Base-by-base conservation (phyloP, 345 rosid genomes). In the Excoecaria cochinchinensis region DNA sequence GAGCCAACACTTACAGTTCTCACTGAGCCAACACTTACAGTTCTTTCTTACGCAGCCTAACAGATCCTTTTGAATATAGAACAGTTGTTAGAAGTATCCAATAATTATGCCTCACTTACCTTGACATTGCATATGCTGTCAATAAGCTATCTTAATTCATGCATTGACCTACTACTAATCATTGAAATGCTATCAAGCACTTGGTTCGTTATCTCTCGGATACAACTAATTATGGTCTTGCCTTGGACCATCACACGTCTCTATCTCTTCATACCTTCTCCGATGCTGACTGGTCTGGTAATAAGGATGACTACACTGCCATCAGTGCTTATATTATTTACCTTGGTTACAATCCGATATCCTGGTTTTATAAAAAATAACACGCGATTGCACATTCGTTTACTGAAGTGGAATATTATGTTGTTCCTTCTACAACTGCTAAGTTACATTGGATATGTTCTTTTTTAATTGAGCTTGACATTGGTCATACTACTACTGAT, bases 71-170 rank as follows among this genome's bases (percentile, higher is more conserved):
- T 3, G 1, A 2, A 9, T 51, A 51, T 8, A 51, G 55, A 51
- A 51, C 55, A 5, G 4, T 51, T 51, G 4, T 51, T 51, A 4
- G 17, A 6, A 51, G 55, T 51, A 14, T 51, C 3, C 17, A 51
- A 9, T 44, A 44, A 5, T 9, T 46, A 1, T 42, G 21, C 21
- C 51, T 66, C 16, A 66, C 69, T 15, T 3, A 8, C 21, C 69
- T 13, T 0, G 51, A 40, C 19, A 66, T 66, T 6, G 46, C 69
- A 2, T 46, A 40, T 42, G 48, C 5, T 4, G 62, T 53, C 25
- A 70, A 70, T 31, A 70, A 70, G 42, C 12, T 70, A 3, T 70
- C 73, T 0, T 6, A 70, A 53, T 70, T 24, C 46, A 52, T 70
- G 62, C 73, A 70, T 70, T 14, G 9, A 2, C 39, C 44, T 0